Evolutionary conservation across 2,329 filamentous ascomycete genomes (phyloP).

Genomic region (Pseudocercospora macadamiae): DNA sequence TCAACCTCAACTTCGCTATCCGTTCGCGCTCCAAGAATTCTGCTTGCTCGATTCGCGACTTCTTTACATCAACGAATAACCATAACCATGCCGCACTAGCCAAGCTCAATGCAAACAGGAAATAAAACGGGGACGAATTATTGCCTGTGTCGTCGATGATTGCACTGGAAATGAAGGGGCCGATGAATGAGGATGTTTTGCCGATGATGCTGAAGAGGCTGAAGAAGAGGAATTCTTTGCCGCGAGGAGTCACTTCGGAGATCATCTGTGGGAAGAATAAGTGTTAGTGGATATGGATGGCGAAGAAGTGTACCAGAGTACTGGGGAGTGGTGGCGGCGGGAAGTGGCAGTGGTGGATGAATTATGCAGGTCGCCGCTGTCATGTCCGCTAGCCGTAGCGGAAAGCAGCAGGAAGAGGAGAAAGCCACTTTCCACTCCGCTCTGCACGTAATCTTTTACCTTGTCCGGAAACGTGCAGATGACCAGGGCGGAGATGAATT

Average conservation of each 20-base stretch:
- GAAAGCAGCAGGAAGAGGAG: not conserved
- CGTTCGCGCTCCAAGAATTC: slow-evolving; percentile 51
- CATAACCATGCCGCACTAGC: slow-evolving; percentile 58
- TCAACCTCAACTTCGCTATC: slow-evolving; percentile 29
- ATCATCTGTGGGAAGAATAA: slow-evolving; percentile 54
- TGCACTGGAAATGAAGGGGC: slow-evolving; percentile 68
- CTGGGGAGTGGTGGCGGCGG: not conserved
- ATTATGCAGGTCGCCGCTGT: not conserved
- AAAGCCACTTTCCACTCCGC: not conserved
- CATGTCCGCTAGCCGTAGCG: not conserved
- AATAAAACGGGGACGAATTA: slow-evolving; percentile 67
- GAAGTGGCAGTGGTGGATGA: not conserved
- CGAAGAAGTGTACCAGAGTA: not conserved
- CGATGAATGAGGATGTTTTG: slow-evolving; percentile 70
- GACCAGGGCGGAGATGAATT: not conserved
- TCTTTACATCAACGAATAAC: slow-evolving; percentile 62
- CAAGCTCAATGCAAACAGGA: slow-evolving; percentile 62
- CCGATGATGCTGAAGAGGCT: slow-evolving; percentile 69
- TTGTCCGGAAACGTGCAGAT: not conserved
- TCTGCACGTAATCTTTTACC: not conserved
- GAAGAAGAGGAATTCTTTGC: slow-evolving; percentile 73
- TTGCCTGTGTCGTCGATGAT: slow-evolving; percentile 66
- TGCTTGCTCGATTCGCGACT: slow-evolving; percentile 63
- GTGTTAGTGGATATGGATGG: not conserved
- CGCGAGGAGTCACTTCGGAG: slow-evolving; percentile 67